Conservation (phyloP, 257 asterid genomes). For the Solanum lycopersicoides region DNA sequence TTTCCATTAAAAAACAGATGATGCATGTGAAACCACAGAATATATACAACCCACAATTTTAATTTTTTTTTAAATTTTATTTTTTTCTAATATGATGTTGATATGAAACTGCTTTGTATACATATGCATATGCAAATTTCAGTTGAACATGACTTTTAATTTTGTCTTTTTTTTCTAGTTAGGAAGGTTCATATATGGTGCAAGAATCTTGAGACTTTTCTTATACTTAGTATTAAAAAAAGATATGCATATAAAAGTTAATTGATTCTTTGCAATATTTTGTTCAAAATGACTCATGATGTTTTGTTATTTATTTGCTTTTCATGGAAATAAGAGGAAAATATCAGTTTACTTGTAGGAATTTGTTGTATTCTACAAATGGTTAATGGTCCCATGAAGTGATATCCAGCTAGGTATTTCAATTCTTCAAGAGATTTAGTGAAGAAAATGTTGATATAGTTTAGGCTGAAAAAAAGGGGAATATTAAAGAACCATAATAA, state of each 20-base stretch:
- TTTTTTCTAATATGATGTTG: neutral
- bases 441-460: neutral
- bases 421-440: neutral
- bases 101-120: neutral
- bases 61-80: neutral
- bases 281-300: neutral
- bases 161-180: constrained; percentile 20
- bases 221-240: constrained; percentile 14
- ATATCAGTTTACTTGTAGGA: constrained; percentile 2
- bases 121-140: neutral
- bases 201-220: constrained; percentile 36
- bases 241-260: constrained; percentile 7
- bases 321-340: constrained; percentile 1
- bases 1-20: constrained; percentile 1
- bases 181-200: constrained; percentile 16
- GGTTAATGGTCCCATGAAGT: constrained; percentile 20
- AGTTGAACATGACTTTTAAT: constrained; percentile 6
- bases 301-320: constrained; percentile 8
- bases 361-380: constrained; percentile 20
- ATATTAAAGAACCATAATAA: neutral
- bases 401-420: constrained; percentile 20
- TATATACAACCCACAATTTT: neutral
- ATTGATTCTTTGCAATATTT: constrained; percentile 8
- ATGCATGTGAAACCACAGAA: neutral
- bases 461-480: neutral